Evolutionary conservation across 371 early-diverging fungal species (phyloP), one percentile per base, ranked within the genome.

Genomic region (Homolaphlyctis polyrhiza): DNA sequence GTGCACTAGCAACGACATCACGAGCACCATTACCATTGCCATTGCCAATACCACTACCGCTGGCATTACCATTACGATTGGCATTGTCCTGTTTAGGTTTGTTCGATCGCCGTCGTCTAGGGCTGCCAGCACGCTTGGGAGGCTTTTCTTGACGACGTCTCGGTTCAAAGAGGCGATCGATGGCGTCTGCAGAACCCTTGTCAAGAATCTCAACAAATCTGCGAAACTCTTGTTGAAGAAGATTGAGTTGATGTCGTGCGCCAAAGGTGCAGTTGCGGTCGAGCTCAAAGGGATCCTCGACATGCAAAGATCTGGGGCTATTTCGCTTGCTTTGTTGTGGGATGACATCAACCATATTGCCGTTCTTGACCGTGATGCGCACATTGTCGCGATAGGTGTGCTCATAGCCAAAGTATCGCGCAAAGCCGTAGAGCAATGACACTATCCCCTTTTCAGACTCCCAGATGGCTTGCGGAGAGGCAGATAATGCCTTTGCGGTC

Each of bases 271-370:
- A 62, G 58, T 74, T 74, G 23, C 71, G 65, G 66, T 69, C 69
- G 36, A 71, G 51, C 64, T 70, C 67, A 60, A 75, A 75, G 29
- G 75, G 75, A 50, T 75, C 75, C 57, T 75, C 75, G 21, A 75
- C 72, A 47, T 72, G 65, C 25, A 74, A 51, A 25, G 35, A 35
- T 51, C 52, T 28, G 1, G 34, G 35, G 21, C 21, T 29, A 11
- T 21, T 34, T 61, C 61, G 29, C n/a, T 33, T 48, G 34, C 45
- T 8, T 23, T 21, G 39, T 35, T 52, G 62, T 55, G 57, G 14
- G 49, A 25, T n/a, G 13, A 11, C 57, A 66, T 27, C 23, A 29
- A 39, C 13, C 16, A 39, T 13, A 21, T 48, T 35, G 30, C 71
- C 76, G 1, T 50, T 47, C 18, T 69, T 49, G 29, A 76, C 64